Conservation (phyloP, 305 asterid species). For the Petunia hybrid region DNA sequence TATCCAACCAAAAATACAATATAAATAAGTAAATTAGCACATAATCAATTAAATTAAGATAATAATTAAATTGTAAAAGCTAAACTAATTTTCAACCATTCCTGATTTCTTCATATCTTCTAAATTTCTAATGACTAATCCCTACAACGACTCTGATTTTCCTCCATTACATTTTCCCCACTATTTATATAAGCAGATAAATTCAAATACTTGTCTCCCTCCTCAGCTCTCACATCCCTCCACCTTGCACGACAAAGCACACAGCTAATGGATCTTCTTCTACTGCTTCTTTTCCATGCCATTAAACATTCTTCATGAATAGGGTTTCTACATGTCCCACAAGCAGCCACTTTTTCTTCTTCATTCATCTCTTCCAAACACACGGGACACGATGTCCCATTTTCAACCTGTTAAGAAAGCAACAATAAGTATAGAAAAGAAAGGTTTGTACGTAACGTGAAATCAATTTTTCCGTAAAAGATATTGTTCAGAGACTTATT, state of each 20-base stretch:
- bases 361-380: slow-evolving; percentile 88
- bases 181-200: slow-evolving; percentile 64
- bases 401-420: neutral
- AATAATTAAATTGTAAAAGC: neutral
- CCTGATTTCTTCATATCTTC: neutral
- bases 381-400: slow-evolving; percentile 72
- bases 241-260: slow-evolving; percentile 96
- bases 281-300: slow-evolving; percentile 82
- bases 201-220: slow-evolving; percentile 74
- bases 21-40: neutral
- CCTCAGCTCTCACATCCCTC: slow-evolving; percentile 51
- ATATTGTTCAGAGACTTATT: neutral
- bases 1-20: neutral
- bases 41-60: neutral
- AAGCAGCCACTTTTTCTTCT: slow-evolving; percentile 66
- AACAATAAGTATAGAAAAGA: neutral
- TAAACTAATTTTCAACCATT: neutral
- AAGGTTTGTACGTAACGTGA: neutral
- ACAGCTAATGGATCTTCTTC: slow-evolving; percentile 72
- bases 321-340: slow-evolving; percentile 76
- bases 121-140: neutral
- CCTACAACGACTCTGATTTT: slow-evolving; percentile 31
- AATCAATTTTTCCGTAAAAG: neutral
- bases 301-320: slow-evolving; percentile 82
- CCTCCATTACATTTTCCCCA: slow-evolving; percentile 57